These are phyloP conservation scores for Populus nigra DNA, from an alignment of 345 rosid genomes.

Conservation along the genomic window DNA sequence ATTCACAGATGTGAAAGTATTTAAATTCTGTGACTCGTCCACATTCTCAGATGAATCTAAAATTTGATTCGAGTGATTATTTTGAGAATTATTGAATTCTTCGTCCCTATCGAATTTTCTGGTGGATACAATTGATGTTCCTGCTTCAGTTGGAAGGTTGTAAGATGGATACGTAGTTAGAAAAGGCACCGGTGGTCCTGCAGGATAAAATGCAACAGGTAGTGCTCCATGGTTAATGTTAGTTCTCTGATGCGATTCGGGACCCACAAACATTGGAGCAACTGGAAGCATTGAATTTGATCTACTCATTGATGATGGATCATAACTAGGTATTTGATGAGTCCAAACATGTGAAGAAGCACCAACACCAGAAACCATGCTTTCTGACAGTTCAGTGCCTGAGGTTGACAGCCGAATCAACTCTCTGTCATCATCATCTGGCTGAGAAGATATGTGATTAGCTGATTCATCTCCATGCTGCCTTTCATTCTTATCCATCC, in stretches of 20 bases:
- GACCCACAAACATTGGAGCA: constrained; percentile 13
- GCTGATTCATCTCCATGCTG: background rate
- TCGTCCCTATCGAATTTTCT: constrained; percentile 2
- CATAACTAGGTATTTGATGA: constrained; percentile 10
- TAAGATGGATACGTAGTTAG: constrained; percentile 20
- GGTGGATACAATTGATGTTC: constrained; percentile 4
- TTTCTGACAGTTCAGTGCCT: constrained; percentile 11
- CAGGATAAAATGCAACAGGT: constrained; percentile 19
- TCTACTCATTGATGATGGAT: constrained; percentile 9
- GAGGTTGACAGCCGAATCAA: constrained; percentile 4
- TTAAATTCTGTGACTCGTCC: constrained; percentile 5
- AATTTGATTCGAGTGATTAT: background rate
- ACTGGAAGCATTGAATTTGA: constrained; percentile 7
- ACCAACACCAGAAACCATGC: background rate
- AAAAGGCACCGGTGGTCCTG: constrained; percentile 27
- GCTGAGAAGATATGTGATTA: constrained; percentile 7
- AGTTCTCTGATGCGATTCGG: constrained; percentile 4
- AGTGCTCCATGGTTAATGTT: background rate
- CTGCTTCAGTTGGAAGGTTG: constrained; percentile 19
- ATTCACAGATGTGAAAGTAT: constrained; percentile 4
- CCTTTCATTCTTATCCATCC: constrained; percentile 3
- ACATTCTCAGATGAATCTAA: constrained; percentile 3
- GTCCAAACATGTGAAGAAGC: constrained; percentile 8
- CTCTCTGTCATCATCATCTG: constrained; percentile 6
- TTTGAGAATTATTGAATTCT: background rate